Percentiles rank a stretch among this genome's conserved stretches.
Conservation (phyloP, 495 filamentous ascomycete genomes). For the Pseudoneurospora amorphoporcata region DNA sequence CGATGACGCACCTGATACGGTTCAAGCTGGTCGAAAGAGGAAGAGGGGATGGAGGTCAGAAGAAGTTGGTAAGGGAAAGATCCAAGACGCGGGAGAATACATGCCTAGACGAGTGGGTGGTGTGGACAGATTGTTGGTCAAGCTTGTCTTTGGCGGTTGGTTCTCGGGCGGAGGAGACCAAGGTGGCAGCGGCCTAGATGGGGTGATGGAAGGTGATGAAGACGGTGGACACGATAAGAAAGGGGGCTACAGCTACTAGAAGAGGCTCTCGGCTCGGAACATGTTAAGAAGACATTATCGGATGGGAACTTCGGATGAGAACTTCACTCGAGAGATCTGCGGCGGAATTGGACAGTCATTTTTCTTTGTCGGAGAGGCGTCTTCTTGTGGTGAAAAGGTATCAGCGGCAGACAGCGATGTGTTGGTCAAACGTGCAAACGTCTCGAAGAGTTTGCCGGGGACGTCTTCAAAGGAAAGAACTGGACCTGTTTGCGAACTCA, state of each 20-base stretch:
- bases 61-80: constrained; percentile 4
- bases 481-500: not conserved
- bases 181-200: not conserved
- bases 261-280: not conserved
- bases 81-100: constrained; percentile 28
- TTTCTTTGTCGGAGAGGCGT: not conserved
- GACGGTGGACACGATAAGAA: not conserved
- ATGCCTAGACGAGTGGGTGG: constrained; percentile 57
- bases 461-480: not conserved
- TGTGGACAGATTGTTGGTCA: constrained; percentile 73
- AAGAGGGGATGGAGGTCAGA: not conserved
- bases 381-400: not conserved
- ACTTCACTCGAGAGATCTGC: not conserved
- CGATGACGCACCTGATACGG: not conserved
- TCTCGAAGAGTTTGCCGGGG: not conserved
- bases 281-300: not conserved
- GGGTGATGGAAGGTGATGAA: not conserved
- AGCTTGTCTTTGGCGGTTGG: constrained; percentile 60
- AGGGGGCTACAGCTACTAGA: not conserved
- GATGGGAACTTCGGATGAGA: not conserved
- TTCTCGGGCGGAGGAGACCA: constrained; percentile 16
- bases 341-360: not conserved
- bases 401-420: not conserved
- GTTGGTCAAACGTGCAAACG: not conserved
- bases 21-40: not conserved